Evolutionary conservation across 257 asterid species (phyloP), one percentile per base, ranked within the genome.

Genomic region (Petunia secreta): DNA sequence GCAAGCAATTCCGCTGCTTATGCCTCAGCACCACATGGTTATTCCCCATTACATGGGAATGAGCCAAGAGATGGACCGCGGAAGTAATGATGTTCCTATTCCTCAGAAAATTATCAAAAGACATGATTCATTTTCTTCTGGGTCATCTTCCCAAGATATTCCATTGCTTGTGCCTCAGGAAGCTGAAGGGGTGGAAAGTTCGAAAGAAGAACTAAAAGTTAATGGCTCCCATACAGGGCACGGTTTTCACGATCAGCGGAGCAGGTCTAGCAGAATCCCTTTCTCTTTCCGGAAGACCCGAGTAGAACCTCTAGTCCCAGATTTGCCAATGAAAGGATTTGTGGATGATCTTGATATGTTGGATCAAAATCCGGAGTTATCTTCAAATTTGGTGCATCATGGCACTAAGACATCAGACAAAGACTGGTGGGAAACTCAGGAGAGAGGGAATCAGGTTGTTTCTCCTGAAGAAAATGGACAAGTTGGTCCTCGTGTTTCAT

Each of bases 1-100:
- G 86, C 93, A 90, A 80, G 85, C 96, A 73, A 93, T 95, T 85
- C 99, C 99, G 64, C 88, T 95, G 75, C 99, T 95, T 83, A 82
- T 95, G 92, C 99, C 99, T 85, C 98, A 91, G 83, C 98, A 95
- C 55, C 97, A 95, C 92, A 95, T 93, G 98, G 99, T 95, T 78
- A 95, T 95, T 83, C 99, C 99, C 68, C 99, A 95, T 85, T 95
- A 95, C 83, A 74, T 93, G 93, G 99, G 98, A 77, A 87, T 80
- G 80, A 83, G 83, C 84, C 75, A 79, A 75, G 95, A 87, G 80
- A 53, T 74, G 59, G 92, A 84, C 80, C 59, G 11, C 81, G 89
- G 44, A 52, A 79, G 71, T 75, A 83, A 80, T 67, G 81, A 86
- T 80, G 77, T 74, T 75, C 80, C 68, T 14, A 84, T 73, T 69